These are phyloP conservation scores for Aspergillus sojae DNA, from an alignment of 2,329 filamentous ascomycete species.

Conservation along the genomic window DNA sequence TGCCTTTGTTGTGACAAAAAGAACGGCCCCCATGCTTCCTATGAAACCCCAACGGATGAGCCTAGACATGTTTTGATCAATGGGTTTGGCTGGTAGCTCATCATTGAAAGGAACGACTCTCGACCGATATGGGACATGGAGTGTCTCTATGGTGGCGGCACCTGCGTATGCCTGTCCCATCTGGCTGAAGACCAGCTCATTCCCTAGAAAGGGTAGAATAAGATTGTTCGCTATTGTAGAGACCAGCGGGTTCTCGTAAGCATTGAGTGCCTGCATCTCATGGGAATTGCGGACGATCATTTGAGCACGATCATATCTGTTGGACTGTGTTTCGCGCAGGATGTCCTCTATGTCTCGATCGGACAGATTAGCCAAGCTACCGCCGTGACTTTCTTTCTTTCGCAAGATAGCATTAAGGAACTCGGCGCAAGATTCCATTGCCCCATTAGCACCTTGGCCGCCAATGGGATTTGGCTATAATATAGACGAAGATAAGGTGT, in stretches of 20 bases:
- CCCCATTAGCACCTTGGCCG: conserved; percentile 2
- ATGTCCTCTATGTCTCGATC: not conserved
- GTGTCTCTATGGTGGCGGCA: not conserved
- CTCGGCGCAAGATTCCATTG: conserved; percentile 5
- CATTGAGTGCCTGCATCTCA: not conserved
- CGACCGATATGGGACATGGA: not conserved
- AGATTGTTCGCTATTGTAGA: not conserved
- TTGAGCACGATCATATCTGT: not conserved
- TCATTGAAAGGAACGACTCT: not conserved
- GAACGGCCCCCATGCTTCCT: not conserved
- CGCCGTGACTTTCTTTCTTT: not conserved
- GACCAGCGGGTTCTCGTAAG: not conserved
- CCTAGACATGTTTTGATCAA: not conserved
- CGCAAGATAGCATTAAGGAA: not conserved
- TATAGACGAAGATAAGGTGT: not conserved
- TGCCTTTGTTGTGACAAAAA: not conserved
- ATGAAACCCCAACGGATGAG: not conserved
- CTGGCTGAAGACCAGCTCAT: not conserved
- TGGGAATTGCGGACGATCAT: not conserved
- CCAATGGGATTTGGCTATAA: not conserved
- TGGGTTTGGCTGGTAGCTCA: conserved; percentile 3
- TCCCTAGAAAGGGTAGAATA: not conserved
- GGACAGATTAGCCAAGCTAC: not conserved
- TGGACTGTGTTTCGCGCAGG: not conserved
- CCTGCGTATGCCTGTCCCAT: not conserved